Percentiles rank a stretch among this genome's conserved stretches.
Evolutionary conservation across 495 filamentous ascomycete species (phyloP).

Genomic region (Glonium stellatum): DNA sequence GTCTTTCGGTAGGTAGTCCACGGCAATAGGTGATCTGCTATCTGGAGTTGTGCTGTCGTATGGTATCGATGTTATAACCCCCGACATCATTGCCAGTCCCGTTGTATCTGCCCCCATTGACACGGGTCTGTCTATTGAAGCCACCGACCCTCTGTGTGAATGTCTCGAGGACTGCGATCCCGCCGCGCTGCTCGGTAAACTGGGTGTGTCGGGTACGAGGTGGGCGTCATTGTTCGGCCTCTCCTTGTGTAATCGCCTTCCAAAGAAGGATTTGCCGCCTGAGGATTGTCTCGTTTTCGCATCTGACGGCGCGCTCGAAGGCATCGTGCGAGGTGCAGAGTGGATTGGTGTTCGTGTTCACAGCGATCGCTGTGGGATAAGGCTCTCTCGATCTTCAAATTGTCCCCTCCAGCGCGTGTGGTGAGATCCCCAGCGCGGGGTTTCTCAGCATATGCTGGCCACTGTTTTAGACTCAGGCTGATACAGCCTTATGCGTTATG

Average conservation of each 20-base stretch:
- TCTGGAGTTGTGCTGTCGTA: constrained; percentile 70
- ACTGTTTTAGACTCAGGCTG: background rate
- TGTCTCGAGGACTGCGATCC: constrained; percentile 73
- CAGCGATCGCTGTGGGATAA: background rate
- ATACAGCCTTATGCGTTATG: constrained; percentile 5
- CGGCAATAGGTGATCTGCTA: constrained; percentile 59
- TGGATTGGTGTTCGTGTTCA: background rate
- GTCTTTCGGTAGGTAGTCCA: constrained; percentile 67
- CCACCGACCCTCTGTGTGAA: constrained; percentile 69
- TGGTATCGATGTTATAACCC: constrained; percentile 81
- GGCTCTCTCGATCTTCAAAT: background rate
- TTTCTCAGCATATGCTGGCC: background rate
- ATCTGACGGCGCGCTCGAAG: constrained; percentile 53
- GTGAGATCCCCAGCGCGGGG: background rate
- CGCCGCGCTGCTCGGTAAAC: constrained; percentile 47
- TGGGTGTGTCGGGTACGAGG: constrained; percentile 47
- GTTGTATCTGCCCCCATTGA: constrained; percentile 42
- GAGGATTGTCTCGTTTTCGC: constrained; percentile 74
- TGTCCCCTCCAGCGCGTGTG: background rate
- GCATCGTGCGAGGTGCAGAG: constrained; percentile 12
- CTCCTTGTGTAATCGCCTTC: constrained; percentile 68
- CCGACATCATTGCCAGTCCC: constrained; percentile 70
- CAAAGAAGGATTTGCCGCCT: constrained; percentile 80
- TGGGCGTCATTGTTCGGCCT: constrained; percentile 46
- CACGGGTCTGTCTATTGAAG: constrained; percentile 59